Conservation (phyloP, 1,139 yeast genomes). For the Pichia sp. region DNA sequence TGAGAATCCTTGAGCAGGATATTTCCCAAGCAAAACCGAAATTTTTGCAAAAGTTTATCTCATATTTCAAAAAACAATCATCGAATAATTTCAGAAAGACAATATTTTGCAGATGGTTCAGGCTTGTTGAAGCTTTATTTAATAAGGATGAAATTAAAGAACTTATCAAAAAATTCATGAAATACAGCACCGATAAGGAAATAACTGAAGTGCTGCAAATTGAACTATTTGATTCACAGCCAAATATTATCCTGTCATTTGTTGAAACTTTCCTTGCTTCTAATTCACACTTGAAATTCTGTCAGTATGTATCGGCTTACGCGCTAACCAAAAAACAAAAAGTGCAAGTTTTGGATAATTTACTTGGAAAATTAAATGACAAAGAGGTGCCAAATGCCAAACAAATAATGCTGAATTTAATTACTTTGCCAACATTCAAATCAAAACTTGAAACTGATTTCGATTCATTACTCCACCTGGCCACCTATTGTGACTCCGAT, state of each 20-base stretch:
- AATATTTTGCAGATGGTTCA: slow-evolving; percentile 53
- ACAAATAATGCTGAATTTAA: slow-evolving; percentile 34
- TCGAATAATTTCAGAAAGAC: slow-evolving; percentile 24
- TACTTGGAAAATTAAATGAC: slow-evolving; percentile 26
- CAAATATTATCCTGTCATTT: slow-evolving; percentile 31
- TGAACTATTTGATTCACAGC: slow-evolving; percentile 45
- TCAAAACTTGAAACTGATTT: slow-evolving; percentile 47
- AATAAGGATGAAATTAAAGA: slow-evolving; percentile 21
- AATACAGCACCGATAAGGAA: slow-evolving; percentile 17
- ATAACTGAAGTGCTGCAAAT: slow-evolving; percentile 24
- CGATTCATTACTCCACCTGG: slow-evolving; percentile 26
- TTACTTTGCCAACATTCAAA: slow-evolving; percentile 47
- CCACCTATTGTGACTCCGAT: slow-evolving; percentile 14
- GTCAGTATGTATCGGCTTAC: slow-evolving; percentile 43
- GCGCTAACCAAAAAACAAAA: slow-evolving; percentile 45
- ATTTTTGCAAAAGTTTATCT: slow-evolving; percentile 31
- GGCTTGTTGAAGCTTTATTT: slow-evolving; percentile 41
- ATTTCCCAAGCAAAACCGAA: neutral
- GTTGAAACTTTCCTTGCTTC: slow-evolving; percentile 23
- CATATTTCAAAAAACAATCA: slow-evolving; percentile 23
- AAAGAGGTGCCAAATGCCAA: slow-evolving; percentile 12
- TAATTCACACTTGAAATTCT: slow-evolving; percentile 11
- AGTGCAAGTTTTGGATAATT: slow-evolving; percentile 36
- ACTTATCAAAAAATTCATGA: slow-evolving; percentile 21
- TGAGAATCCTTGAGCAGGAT: slow-evolving; percentile 46